A percentile compares a stretch with the other conserved stretches of the same genome.
phyloP scores from a whole-genome alignment of 2,329 filamentous ascomycete species.

The Colletotrichum nymphaeae region DNA sequence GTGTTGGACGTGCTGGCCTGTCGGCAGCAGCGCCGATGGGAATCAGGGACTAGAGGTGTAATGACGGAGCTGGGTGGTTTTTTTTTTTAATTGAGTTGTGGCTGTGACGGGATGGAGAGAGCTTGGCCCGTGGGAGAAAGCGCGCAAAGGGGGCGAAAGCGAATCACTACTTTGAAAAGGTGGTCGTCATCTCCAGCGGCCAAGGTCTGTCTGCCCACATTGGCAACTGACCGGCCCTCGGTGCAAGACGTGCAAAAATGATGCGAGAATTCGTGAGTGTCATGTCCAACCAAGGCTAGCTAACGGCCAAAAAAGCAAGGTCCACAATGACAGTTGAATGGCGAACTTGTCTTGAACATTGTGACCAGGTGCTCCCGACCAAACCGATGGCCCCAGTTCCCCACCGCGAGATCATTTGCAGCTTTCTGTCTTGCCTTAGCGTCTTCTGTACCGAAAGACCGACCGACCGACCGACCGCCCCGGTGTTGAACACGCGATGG shows the following conservation, averaged over 20 bases:
- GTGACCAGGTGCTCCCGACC: constrained; percentile 10
- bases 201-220: constrained; percentile 20
- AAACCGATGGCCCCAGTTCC: constrained; percentile 5
- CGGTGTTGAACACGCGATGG: constrained; percentile 6
- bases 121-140: not conserved
- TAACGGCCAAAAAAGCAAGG: not conserved
- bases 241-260: not conserved
- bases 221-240: not conserved
- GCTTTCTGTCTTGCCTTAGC: not conserved
- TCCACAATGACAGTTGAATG: not conserved
- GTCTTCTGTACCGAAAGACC: not conserved
- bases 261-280: not conserved
- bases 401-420: constrained; percentile 4
- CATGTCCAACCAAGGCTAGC: not conserved
- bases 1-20: not conserved
- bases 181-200: constrained; percentile 23
- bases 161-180: constrained; percentile 11
- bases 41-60: not conserved
- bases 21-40: not conserved
- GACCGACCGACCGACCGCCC: not conserved
- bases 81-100: constrained; percentile 27
- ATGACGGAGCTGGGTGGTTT: constrained; percentile 2
- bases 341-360: not conserved
- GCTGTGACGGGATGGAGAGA: constrained; percentile 14
- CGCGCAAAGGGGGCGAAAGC: constrained; percentile 23